Percentiles rank a stretch among this genome's conserved stretches.
Conservation (phyloP, 2,329 filamentous ascomycete genomes). For the Chalaropsis ovoidea region DNA sequence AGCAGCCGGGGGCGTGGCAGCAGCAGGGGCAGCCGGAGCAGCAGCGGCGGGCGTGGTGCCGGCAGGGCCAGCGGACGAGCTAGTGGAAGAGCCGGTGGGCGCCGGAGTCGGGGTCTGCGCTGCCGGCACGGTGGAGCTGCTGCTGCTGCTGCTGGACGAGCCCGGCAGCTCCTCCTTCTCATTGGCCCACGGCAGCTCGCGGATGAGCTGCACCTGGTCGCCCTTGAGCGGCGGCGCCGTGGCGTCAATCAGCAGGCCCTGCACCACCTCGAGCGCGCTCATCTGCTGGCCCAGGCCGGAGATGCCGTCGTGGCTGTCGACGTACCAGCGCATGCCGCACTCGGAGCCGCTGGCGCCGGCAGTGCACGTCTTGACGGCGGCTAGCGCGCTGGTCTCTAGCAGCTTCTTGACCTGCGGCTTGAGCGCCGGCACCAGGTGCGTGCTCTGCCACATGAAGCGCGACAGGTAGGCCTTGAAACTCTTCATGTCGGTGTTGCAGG, state of each 20-base stretch:
- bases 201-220: conserved; percentile 40
- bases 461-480: conserved; percentile 60
- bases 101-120: background rate
- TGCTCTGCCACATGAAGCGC: conserved; percentile 52
- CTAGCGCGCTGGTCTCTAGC: conserved; percentile 44
- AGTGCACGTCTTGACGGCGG: conserved; percentile 48
- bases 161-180: background rate
- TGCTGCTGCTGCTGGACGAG: background rate
- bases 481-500: conserved; percentile 54
- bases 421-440: conserved; percentile 48
- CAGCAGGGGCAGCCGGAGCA: background rate
- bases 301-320: conserved; percentile 45
- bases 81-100: background rate
- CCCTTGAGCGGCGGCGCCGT: conserved; percentile 40
- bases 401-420: conserved; percentile 38
- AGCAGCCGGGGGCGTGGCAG: background rate
- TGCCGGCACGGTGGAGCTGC: background rate
- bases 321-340: conserved; percentile 56
- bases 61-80: too few relatives aligned
- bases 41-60: background rate
- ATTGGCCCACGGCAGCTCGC: conserved; percentile 26
- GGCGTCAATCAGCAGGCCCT: conserved; percentile 44
- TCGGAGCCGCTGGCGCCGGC: conserved; percentile 43
- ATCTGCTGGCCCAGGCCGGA: conserved; percentile 53
- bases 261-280: conserved; percentile 53